phyloP scores from a whole-genome alignment of 2,329 filamentous ascomycete genomes.

The Aspergillus bombycis region DNA sequence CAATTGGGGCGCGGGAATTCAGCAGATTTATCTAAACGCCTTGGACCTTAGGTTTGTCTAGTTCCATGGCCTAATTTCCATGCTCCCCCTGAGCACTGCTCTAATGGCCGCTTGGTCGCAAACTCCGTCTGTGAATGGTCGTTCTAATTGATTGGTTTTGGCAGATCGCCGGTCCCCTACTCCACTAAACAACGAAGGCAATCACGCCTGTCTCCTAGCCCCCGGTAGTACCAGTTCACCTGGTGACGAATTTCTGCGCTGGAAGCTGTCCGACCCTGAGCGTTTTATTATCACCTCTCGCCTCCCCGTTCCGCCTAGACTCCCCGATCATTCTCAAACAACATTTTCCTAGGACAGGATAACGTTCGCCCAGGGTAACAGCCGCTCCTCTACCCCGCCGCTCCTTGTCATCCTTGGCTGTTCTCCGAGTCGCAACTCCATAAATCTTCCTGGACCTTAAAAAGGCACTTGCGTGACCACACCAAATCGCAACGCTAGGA shows the following conservation, averaged over 20 bases:
- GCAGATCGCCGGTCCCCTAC: slow-evolving; percentile 28
- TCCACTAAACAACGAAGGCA: slow-evolving; percentile 28
- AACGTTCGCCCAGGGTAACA: no score
- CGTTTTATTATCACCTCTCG: slow-evolving; percentile 6
- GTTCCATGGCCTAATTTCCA: slow-evolving; percentile 8
- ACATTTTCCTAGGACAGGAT: neutral
- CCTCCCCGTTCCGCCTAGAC: neutral
- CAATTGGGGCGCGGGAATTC: slow-evolving; percentile 5
- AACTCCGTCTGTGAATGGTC: slow-evolving; percentile 23
- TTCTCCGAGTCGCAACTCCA: neutral
- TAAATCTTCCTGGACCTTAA: neutral
- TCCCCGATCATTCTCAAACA: neutral
- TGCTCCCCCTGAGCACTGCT: slow-evolving; percentile 18
- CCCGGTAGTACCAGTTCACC: slow-evolving; percentile 4
- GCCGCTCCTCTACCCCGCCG: neutral
- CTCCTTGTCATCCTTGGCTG: neutral
- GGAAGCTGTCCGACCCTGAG: neutral
- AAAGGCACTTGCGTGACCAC: neutral
- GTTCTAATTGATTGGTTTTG: slow-evolving; percentile 27
- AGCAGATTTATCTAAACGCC: slow-evolving; percentile 10
- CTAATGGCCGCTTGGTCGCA: slow-evolving; percentile 17
- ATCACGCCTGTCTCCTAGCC: slow-evolving; percentile 17
- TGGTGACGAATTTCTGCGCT: slow-evolving; percentile 4
- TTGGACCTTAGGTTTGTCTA: slow-evolving; percentile 10
- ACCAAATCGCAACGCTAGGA: slow-evolving; percentile 2